phyloP scores from a whole-genome alignment of 352 stramenopile genomes.

The Phytopythium delawarense region DNA sequence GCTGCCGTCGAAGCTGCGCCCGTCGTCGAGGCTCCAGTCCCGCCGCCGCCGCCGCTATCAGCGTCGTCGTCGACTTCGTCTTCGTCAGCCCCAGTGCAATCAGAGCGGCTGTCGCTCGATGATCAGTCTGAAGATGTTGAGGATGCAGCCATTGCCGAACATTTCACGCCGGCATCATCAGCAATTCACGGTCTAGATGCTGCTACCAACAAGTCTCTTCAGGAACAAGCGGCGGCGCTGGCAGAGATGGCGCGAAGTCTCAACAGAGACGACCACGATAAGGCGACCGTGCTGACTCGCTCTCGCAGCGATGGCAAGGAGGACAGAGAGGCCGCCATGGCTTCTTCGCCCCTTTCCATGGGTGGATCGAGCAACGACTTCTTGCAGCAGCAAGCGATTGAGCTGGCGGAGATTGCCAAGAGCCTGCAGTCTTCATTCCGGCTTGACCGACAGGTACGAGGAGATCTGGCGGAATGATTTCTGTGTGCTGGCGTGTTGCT shows the following conservation, averaged over 20 bases:
- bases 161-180: background rate
- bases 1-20: too few species aligned
- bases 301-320: slow-evolving; percentile 3
- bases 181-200: slow-evolving; percentile 10
- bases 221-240: slow-evolving; percentile 33
- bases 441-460: slow-evolving; percentile 13
- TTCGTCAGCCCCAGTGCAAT: background rate
- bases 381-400: slow-evolving; percentile 56
- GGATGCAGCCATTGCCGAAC: background rate
- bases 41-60: background rate
- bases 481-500: background rate
- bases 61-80: background rate
- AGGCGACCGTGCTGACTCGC: background rate
- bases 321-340: background rate
- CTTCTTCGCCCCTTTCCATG: background rate
- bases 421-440: slow-evolving; percentile 56
- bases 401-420: slow-evolving; percentile 57
- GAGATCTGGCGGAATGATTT: background rate
- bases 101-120: background rate
- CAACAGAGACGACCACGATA: slow-evolving; percentile 26
- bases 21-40: background rate
- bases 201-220: slow-evolving; percentile 28
- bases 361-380: slow-evolving; percentile 29
- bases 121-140: background rate
- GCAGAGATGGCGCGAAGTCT: slow-evolving; percentile 34